phyloP scores from a whole-genome alignment of 2,329 filamentous ascomycete genomes.

The Botryotinia convoluta region DNA sequence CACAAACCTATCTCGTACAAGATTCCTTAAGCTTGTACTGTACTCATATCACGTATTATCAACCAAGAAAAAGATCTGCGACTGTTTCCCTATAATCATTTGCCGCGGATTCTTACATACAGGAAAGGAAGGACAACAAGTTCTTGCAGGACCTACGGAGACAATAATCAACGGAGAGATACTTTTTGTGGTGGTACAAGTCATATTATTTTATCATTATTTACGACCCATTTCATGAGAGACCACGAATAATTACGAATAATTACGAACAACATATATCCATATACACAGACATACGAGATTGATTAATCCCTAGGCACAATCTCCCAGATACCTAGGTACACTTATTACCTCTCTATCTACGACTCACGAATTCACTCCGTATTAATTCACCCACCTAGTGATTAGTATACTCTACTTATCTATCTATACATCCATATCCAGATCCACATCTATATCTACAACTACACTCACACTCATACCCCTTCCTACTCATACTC shows the following conservation, averaged over 20 bases:
- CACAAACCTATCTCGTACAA: background rate
- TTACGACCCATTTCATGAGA: background rate
- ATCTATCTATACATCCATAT: background rate
- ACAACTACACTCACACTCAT: background rate
- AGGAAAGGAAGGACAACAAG: conserved; percentile 1
- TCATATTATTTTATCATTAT: background rate
- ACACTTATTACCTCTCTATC: background rate
- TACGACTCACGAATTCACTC: background rate
- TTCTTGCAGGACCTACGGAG: background rate
- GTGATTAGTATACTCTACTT: background rate
- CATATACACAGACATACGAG: background rate
- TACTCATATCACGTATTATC: background rate
- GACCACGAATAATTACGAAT: background rate
- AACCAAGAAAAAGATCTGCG: background rate
- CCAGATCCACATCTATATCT: background rate
- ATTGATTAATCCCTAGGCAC: too few species aligned
- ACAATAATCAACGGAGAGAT: background rate
- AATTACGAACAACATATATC: background rate
- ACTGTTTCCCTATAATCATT: background rate
- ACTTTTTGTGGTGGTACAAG: background rate
- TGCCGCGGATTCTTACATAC: conserved; percentile 12
- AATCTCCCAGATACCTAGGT: background rate
- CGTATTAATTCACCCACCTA: background rate
- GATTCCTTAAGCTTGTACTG: background rate
- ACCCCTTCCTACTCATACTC: background rate